Conservation (phyloP, 495 filamentous ascomycete genomes). For the Aspergillus homomorphus region DNA sequence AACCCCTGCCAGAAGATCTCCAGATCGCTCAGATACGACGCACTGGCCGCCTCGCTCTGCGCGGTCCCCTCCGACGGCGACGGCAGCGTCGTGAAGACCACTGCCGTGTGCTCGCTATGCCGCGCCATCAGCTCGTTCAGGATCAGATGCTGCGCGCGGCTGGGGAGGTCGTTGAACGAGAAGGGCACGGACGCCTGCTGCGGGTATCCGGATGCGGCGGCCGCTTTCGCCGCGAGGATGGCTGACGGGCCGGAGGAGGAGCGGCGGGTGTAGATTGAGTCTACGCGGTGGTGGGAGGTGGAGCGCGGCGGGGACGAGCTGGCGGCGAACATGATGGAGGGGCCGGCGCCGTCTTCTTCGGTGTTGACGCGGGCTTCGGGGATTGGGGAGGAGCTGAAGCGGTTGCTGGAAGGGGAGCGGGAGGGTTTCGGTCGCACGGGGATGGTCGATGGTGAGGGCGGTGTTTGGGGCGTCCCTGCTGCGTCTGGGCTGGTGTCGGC, state of each 20-base stretch:
- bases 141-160: conserved; percentile 78
- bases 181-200: conserved; percentile 57
- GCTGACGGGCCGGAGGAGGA: conserved; percentile 26
- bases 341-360: conserved; percentile 61
- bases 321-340: conserved; percentile 76
- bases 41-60: conserved; percentile 62
- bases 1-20: conserved; percentile 68
- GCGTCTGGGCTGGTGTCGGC: conserved; percentile 39
- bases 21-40: conserved; percentile 71
- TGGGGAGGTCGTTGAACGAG: conserved; percentile 83
- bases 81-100: conserved; percentile 79
- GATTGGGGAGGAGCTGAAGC: conserved; percentile 71
- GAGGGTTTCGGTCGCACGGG: conserved; percentile 26
- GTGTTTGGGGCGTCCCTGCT: conserved; percentile 24
- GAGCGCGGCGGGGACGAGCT: conserved; percentile 41
- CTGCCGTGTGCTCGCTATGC: conserved; percentile 68
- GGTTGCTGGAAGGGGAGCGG: conserved; percentile 43
- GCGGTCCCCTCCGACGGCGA: conserved; percentile 73
- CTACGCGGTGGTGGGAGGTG: conserved; percentile 21
- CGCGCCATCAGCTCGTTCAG: conserved; percentile 77
- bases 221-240: neutral
- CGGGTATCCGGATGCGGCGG: conserved; percentile 47
- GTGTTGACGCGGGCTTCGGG: conserved; percentile 66
- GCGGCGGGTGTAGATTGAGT: conserved; percentile 55
- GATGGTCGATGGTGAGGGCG: neutral